phyloP scores from a whole-genome alignment of 2,329 filamentous ascomycete genomes.

The Penicillium rolfsii region DNA sequence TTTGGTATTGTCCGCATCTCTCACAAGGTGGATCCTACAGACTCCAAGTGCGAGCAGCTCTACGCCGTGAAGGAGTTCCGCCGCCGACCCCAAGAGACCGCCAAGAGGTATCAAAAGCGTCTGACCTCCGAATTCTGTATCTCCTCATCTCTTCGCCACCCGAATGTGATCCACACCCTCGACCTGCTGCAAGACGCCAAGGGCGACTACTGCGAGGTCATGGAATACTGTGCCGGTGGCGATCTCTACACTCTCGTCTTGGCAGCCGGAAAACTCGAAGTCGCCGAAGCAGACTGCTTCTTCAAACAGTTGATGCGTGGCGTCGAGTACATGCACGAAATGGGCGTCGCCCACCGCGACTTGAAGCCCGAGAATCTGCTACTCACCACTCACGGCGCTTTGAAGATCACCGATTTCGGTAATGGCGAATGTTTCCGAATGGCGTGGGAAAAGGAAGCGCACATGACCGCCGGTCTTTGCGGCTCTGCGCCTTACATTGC shows the following conservation, averaged over 20 bases:
- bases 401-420: slow-evolving; percentile 98
- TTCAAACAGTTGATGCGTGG: slow-evolving; percentile 99
- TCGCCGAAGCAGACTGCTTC: slow-evolving; percentile 92
- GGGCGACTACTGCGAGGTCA: slow-evolving; percentile 97
- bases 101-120: slow-evolving; percentile 97
- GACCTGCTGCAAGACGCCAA: slow-evolving; percentile 95
- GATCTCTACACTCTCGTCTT: slow-evolving; percentile 94
- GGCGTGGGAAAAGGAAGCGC: slow-evolving; percentile 98
- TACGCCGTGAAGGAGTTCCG: slow-evolving; percentile 99
- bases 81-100: slow-evolving; percentile 87
- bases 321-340: slow-evolving; percentile 98
- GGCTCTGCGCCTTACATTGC: slow-evolving; percentile 97
- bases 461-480: slow-evolving; percentile 97
- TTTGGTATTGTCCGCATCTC: slow-evolving; percentile 98
- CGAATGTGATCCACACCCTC: slow-evolving; percentile 96
- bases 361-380: slow-evolving; percentile 96
- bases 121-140: slow-evolving; percentile 98
- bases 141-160: slow-evolving; percentile 92
- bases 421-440: slow-evolving; percentile 99
- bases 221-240: slow-evolving; percentile 98
- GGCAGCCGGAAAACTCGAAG: slow-evolving; percentile 83
- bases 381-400: slow-evolving; percentile 83
- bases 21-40: slow-evolving; percentile 87
- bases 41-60: slow-evolving; percentile 77
- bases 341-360: slow-evolving; percentile 97